Evolutionary conservation across 208 protist genomes (phyloP).

Genomic region (Leishmania turanica): DNA sequence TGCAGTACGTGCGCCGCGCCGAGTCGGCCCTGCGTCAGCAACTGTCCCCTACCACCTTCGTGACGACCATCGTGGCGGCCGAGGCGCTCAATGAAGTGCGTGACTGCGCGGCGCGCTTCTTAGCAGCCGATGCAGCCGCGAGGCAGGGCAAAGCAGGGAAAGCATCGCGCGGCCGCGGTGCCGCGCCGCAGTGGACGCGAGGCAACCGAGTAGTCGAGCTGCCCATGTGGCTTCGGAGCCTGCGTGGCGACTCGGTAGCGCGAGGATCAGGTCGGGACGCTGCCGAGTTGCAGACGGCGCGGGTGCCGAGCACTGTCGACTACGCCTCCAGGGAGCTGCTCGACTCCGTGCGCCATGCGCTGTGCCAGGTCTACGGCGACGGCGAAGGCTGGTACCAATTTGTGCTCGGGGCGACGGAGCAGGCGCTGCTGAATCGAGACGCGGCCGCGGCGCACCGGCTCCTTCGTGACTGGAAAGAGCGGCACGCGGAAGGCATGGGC

Average conservation of each 20-base stretch:
- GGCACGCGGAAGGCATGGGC: neutral
- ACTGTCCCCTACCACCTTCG: slow-evolving; percentile 44
- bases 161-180: neutral
- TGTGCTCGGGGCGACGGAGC: slow-evolving; percentile 16
- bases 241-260: neutral
- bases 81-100: slow-evolving; percentile 62
- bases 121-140: neutral
- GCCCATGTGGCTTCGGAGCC: slow-evolving; percentile 1
- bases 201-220: neutral
- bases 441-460: slow-evolving; percentile 31
- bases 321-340: slow-evolving; percentile 14
- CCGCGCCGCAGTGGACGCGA: neutral
- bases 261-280: neutral
- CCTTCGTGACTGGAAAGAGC: slow-evolving; percentile 28
- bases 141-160: neutral
- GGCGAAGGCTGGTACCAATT: slow-evolving; percentile 20
- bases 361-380: slow-evolving; percentile 35
- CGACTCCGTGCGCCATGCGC: slow-evolving; percentile 32
- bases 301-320: neutral
- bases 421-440: slow-evolving; percentile 21
- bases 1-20: slow-evolving; percentile 28
- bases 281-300: neutral
- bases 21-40: slow-evolving; percentile 30
- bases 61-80: slow-evolving; percentile 37
- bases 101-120: slow-evolving; percentile 24